Percentiles rank a stretch among this genome's conserved stretches.
phyloP scores from a whole-genome alignment of 805 yeast genomes.

The Metschnikowia noctiluminum region DNA sequence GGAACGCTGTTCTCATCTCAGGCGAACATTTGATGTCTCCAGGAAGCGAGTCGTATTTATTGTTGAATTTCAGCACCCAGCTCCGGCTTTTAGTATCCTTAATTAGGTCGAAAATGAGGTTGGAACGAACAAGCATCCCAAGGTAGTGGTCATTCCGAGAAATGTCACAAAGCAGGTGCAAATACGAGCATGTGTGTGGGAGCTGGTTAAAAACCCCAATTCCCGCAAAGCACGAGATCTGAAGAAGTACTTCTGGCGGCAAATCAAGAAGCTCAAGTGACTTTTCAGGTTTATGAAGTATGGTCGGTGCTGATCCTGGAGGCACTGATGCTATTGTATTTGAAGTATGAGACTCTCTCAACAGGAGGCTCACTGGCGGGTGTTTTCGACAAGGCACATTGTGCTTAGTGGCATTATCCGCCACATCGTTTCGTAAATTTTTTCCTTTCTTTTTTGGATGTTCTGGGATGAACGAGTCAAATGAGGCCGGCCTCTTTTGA shows the following conservation, averaged over 20 bases:
- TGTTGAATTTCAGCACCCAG: conserved; percentile 4
- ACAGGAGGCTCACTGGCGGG: background rate
- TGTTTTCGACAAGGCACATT: background rate
- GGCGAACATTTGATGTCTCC: background rate
- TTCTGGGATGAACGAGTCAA: background rate
- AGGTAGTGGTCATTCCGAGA: conserved; percentile 10
- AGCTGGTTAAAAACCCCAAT: conserved; percentile 26
- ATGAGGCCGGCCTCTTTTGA: background rate
- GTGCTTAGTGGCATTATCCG: background rate
- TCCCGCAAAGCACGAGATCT: conserved; percentile 38
- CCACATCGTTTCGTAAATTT: background rate
- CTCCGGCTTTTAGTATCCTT: conserved; percentile 10
- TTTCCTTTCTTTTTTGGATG: background rate
- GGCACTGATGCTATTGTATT: too few species aligned
- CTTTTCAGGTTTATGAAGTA: background rate
- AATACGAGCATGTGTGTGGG: conserved; percentile 30
- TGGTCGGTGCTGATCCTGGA: background rate
- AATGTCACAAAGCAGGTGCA: conserved; percentile 25
- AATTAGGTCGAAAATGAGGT: conserved; percentile 23
- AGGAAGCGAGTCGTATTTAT: conserved; percentile 5
- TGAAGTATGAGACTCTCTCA: background rate
- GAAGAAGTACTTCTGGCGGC: conserved; percentile 42
- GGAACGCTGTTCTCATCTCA: background rate
- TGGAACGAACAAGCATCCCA: conserved; percentile 21
- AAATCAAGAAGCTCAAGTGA: conserved; percentile 26